phyloP scores from a whole-genome alignment of 495 filamentous ascomycete genomes.

The Acidomyces sp. region DNA sequence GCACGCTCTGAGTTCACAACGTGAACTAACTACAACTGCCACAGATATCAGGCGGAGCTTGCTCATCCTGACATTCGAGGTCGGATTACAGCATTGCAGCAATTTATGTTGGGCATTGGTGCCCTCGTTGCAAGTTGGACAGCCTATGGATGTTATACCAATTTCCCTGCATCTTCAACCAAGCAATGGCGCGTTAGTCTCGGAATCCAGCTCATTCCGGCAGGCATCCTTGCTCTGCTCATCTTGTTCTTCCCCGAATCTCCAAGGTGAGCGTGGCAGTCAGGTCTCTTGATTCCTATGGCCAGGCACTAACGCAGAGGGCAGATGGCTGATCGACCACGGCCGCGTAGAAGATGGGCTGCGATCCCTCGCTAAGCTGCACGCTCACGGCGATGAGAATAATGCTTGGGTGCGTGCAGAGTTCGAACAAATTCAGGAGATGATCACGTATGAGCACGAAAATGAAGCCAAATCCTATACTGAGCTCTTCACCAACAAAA shows the following conservation, averaged over 20 bases:
- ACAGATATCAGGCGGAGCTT: slow-evolving; percentile 35
- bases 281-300: background rate
- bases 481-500: slow-evolving; percentile 51
- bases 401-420: slow-evolving; percentile 53
- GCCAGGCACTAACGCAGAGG: background rate
- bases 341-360: slow-evolving; percentile 40
- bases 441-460: slow-evolving; percentile 43
- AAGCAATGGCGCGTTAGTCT: slow-evolving; percentile 45
- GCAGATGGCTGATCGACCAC: slow-evolving; percentile 46
- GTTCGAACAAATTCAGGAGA: slow-evolving; percentile 53
- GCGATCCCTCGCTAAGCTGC: slow-evolving; percentile 43
- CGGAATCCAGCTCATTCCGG: slow-evolving; percentile 46
- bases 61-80: slow-evolving; percentile 33
- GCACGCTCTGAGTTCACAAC: too few relatives aligned
- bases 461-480: slow-evolving; percentile 55
- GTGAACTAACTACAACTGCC: too few relatives aligned
- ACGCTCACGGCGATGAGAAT: slow-evolving; percentile 42
- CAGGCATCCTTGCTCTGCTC: slow-evolving; percentile 39
- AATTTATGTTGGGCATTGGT: slow-evolving; percentile 50
- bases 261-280: slow-evolving; percentile 21
- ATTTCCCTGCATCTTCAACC: slow-evolving; percentile 24
- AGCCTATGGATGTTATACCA: slow-evolving; percentile 22
- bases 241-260: slow-evolving; percentile 49
- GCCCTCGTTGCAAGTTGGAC: slow-evolving; percentile 30
- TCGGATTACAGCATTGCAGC: slow-evolving; percentile 43